Evolutionary conservation across 768 basidiomycete species (phyloP).

Genomic region (Mycena galericulata): DNA sequence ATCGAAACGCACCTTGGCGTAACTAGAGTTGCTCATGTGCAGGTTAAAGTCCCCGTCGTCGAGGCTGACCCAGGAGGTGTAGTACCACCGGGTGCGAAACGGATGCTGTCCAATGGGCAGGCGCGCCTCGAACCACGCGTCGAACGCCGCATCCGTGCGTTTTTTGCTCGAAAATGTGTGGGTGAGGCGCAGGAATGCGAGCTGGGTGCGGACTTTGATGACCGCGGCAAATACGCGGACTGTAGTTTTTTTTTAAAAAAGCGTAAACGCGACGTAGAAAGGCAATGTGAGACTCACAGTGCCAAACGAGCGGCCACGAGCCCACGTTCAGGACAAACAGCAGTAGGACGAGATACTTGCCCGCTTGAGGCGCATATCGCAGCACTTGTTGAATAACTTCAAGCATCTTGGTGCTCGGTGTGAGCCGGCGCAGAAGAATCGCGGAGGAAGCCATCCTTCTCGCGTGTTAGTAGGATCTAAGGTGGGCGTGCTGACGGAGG

Average conservation of each 20-base stretch:
- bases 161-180: constrained; percentile 51
- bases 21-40: constrained; percentile 86
- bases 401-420: background rate
- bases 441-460: too few species aligned
- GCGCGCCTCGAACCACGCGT: constrained; percentile 6
- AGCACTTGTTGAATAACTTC: background rate
- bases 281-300: constrained; percentile 27
- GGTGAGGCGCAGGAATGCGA: constrained; percentile 43
- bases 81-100: constrained; percentile 56
- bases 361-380: background rate
- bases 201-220: constrained; percentile 4
- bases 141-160: constrained; percentile 41
- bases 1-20: constrained; percentile 55
- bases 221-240: constrained; percentile 21
- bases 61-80: constrained; percentile 64
- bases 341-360: constrained; percentile 6
- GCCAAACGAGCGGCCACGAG: constrained; percentile 30
- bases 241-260: background rate
- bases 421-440: background rate
- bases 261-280: too few species aligned
- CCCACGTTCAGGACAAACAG: constrained; percentile 23
- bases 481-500: too few species aligned
- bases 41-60: constrained; percentile 82
- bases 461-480: too few species aligned
- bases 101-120: constrained; percentile 68